These are phyloP conservation scores for Apiotrichum siamense DNA, from an alignment of 1,284 basidiomycete species.

Conservation along the genomic window DNA sequence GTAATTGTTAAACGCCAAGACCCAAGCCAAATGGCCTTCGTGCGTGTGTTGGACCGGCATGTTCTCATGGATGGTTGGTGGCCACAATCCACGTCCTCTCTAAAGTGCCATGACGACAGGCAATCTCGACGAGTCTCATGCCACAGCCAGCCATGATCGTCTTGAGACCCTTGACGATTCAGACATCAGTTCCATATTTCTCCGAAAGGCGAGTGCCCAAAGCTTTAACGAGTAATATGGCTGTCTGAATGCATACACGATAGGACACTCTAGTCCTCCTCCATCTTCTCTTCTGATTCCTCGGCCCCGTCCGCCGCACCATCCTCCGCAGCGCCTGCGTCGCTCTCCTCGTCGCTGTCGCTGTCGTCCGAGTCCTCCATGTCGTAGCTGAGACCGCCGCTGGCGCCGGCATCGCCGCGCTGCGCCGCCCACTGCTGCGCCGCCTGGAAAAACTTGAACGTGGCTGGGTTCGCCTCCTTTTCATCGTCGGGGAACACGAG, in stretches of 20 bases:
- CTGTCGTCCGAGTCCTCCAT: slow-evolving; percentile 33
- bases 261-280: slow-evolving; percentile 15
- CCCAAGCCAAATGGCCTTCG: no score
- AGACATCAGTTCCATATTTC: no score
- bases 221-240: neutral
- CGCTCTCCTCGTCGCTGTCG: slow-evolving; percentile 25
- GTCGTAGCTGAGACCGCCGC: slow-evolving; percentile 35
- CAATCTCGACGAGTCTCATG: no score
- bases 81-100: no score
- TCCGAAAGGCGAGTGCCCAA: no score
- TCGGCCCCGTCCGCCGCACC: neutral
- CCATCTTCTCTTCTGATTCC: slow-evolving; percentile 9
- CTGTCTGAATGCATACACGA: neutral
- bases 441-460: slow-evolving; percentile 89
- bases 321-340: slow-evolving; percentile 9
- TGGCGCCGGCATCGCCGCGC: slow-evolving; percentile 21
- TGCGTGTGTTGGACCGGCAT: no score
- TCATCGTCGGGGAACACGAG: slow-evolving; percentile 93
- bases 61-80: no score
- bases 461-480: slow-evolving; percentile 78
- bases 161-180: no score
- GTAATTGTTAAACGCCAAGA: no score
- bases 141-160: no score
- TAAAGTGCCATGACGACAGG: no score
- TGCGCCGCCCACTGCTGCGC: slow-evolving; percentile 72